phyloP scores from a whole-genome alignment of 768 basidiomycete species.

The Imleria badia region DNA sequence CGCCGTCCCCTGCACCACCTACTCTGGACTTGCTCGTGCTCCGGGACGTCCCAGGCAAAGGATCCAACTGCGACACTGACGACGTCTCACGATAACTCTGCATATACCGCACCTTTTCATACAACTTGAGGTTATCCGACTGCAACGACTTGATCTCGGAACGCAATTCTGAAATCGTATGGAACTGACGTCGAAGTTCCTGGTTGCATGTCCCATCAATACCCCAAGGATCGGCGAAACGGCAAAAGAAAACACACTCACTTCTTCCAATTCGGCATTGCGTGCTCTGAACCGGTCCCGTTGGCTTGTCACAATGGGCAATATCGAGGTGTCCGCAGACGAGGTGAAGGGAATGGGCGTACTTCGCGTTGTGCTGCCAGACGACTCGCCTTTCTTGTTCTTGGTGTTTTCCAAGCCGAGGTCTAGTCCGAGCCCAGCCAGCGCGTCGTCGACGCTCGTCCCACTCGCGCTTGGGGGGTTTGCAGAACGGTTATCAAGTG shows the following conservation, averaged over 20 bases:
- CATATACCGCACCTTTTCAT: conserved; percentile 99
- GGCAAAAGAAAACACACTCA: conserved; percentile 28
- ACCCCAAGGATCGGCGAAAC: not conserved
- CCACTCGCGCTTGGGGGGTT: conserved; percentile 22
- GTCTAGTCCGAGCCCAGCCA: conserved; percentile 75
- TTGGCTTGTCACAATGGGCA: conserved; percentile 98
- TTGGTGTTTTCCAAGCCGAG: conserved; percentile 13
- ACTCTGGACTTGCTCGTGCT: not conserved
- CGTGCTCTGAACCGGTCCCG: conserved; percentile 97
- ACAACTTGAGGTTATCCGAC: conserved; percentile 93
- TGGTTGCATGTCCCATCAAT: conserved; percentile 27
- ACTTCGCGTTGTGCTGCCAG: conserved; percentile 36
- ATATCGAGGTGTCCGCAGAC: conserved; percentile 87
- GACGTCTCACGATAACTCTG: conserved; percentile 89
- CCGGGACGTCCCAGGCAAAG: conserved; percentile 47
- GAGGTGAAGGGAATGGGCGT: conserved; percentile 71
- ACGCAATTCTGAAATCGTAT: conserved; percentile 91
- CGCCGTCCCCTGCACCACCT: conserved; percentile 20
- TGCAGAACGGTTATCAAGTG: conserved; percentile 57
- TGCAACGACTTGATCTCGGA: conserved; percentile 90
- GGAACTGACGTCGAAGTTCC: conserved; percentile 96
- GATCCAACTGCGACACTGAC: conserved; percentile 64
- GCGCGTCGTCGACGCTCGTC: conserved; percentile 46
- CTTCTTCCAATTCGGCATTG: conserved; percentile 96
- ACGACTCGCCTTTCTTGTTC: conserved; percentile 20